Evolutionary conservation across 2,329 filamentous ascomycete species (phyloP).

Genomic region (Hypoxylon sp.): DNA sequence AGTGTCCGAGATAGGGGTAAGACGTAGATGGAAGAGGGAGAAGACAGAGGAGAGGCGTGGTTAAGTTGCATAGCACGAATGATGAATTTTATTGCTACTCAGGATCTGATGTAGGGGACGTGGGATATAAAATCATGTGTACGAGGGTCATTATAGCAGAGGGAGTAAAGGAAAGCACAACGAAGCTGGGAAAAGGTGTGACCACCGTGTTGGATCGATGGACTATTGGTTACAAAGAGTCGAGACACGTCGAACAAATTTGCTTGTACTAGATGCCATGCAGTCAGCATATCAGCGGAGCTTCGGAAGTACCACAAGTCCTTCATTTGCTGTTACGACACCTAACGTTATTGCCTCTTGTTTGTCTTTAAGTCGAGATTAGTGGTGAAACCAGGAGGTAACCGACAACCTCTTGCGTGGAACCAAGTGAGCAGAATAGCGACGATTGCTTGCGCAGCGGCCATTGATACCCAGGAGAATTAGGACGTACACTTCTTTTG

Average conservation of each 20-base stretch:
- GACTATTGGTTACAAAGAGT: constrained; percentile 18
- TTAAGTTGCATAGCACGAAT: background rate
- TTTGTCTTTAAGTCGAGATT: background rate
- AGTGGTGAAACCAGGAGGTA: constrained; percentile 12
- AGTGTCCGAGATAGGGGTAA: background rate
- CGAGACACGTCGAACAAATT: constrained; percentile 5
- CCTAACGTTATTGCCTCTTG: background rate
- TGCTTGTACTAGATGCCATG: constrained; percentile 9
- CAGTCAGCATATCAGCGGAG: constrained; percentile 5
- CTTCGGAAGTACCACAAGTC: constrained; percentile 10
- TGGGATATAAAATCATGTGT: background rate
- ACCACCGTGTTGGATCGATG: background rate
- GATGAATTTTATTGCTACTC: background rate
- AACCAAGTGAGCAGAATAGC: background rate
- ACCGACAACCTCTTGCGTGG: background rate
- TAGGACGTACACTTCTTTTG: background rate
- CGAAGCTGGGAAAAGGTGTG: background rate
- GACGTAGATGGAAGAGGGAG: background rate
- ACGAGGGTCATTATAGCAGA: background rate
- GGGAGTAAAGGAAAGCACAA: background rate
- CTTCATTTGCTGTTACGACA: constrained; percentile 5
- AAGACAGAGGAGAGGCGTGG: background rate
- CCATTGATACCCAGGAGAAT: constrained; percentile 30
- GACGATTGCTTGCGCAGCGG: background rate
- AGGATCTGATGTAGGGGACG: background rate